Conservation (phyloP, 768 basidiomycete species). For the Phanerochaete sordida region DNA sequence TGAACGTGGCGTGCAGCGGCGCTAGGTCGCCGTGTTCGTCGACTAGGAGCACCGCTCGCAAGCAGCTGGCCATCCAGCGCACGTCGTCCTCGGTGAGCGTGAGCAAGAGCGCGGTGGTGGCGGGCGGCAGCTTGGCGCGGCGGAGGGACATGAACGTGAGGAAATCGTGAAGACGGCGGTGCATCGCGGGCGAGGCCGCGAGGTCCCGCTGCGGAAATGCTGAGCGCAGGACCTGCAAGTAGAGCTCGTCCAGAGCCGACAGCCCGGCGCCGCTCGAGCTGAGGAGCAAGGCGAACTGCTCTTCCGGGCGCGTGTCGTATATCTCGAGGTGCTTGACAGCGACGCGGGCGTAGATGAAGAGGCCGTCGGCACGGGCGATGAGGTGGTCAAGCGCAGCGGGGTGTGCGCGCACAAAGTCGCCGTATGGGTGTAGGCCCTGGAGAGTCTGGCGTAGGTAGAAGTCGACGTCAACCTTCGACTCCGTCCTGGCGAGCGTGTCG, state of each 20-base stretch:
- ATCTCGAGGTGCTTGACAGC: background rate
- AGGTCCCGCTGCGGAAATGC: background rate
- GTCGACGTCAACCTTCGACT: background rate
- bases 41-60: background rate
- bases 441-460: background rate
- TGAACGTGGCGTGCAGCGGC: background rate
- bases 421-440: background rate
- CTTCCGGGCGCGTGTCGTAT: background rate
- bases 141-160: background rate
- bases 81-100: background rate
- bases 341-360: conserved; percentile 1
- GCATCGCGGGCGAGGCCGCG: background rate
- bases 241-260: background rate
- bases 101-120: background rate
- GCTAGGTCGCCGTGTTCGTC: background rate
- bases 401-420: background rate
- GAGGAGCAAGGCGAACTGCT: background rate
- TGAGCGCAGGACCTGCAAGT: background rate
- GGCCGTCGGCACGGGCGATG: background rate
- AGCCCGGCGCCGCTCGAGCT: background rate
- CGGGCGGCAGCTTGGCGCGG: background rate
- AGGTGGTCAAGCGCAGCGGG: background rate
- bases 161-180: background rate
- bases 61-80: background rate
- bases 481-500: background rate